phyloP scores from a whole-genome alignment of 805 yeast species.

The Yamadazyma endophytica region DNA sequence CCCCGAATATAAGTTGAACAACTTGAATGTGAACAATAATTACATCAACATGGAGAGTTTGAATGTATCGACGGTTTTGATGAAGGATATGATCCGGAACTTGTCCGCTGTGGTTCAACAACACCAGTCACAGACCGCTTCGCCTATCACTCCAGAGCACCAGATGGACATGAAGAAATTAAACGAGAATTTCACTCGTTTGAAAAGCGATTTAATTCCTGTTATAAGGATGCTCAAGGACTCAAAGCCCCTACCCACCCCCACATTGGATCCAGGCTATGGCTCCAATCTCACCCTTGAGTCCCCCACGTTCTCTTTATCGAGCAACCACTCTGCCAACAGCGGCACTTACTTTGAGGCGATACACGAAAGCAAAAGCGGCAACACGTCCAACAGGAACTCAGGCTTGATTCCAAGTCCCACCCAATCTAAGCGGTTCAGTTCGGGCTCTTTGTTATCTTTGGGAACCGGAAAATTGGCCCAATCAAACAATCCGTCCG shows the following conservation, averaged over 20 bases:
- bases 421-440: constrained; percentile 30
- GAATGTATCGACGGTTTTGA: constrained; percentile 27
- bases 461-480: constrained; percentile 41
- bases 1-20: constrained; percentile 23
- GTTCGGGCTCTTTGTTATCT: constrained; percentile 34
- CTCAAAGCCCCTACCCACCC: constrained; percentile 64
- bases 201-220: constrained; percentile 64
- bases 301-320: constrained; percentile 27
- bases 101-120: constrained; percentile 16
- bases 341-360: constrained; percentile 8
- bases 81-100: constrained; percentile 32
- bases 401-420: constrained; percentile 18
- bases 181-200: constrained; percentile 49
- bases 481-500: constrained; percentile 5
- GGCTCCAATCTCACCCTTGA: constrained; percentile 12
- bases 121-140: constrained; percentile 6
- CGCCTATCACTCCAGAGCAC: constrained; percentile 10
- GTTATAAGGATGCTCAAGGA: constrained; percentile 60
- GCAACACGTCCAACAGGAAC: constrained; percentile 10
- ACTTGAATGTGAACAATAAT: constrained; percentile 33
- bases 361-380: constrained; percentile 8
- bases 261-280: constrained; percentile 44
- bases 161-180: constrained; percentile 35
- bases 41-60: constrained; percentile 35
- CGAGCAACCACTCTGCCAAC: constrained; percentile 12